Conservation (phyloP, 108 stramenopile genomes). For the Nannochloropsis gaditana region DNA sequence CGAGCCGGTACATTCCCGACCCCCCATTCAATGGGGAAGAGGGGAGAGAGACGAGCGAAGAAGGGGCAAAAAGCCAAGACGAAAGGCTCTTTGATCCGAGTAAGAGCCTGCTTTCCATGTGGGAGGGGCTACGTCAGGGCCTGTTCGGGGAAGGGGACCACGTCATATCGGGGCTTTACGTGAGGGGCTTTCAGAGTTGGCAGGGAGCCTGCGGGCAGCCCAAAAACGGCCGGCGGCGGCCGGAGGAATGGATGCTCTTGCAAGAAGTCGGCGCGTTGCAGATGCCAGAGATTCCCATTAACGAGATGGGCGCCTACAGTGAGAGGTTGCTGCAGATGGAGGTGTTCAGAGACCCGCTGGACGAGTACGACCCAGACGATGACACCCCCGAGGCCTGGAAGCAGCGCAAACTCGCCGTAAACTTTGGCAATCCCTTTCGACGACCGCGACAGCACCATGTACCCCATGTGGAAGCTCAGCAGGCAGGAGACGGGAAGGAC, state of each 20-base stretch:
- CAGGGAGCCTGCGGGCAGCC: not conserved
- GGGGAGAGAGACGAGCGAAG: not conserved
- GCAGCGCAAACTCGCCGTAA: not conserved
- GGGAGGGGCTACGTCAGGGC: not conserved
- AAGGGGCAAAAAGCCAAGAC: not conserved
- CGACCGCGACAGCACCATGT: not conserved
- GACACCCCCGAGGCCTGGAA: not conserved
- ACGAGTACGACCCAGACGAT: not conserved
- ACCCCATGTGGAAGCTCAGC: not conserved
- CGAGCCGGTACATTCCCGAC: not conserved
- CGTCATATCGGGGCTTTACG: not conserved
- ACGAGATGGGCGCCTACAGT: not conserved
- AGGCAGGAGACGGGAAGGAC: too few relatives aligned
- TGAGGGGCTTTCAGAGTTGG: constrained; percentile 12
- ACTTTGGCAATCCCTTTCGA: constrained; percentile 7
- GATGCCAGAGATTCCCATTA: not conserved
- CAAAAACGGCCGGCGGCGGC: not conserved
- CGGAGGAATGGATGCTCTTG: not conserved
- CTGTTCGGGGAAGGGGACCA: not conserved
- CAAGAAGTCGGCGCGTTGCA: not conserved
- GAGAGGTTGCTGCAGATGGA: not conserved
- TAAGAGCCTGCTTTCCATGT: not conserved
- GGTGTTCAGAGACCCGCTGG: not conserved
- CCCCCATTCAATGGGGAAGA: too few relatives aligned
- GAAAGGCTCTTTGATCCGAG: too few relatives aligned